Conservation (phyloP, 305 asterid genomes). For the Euphrasia arctica region DNA sequence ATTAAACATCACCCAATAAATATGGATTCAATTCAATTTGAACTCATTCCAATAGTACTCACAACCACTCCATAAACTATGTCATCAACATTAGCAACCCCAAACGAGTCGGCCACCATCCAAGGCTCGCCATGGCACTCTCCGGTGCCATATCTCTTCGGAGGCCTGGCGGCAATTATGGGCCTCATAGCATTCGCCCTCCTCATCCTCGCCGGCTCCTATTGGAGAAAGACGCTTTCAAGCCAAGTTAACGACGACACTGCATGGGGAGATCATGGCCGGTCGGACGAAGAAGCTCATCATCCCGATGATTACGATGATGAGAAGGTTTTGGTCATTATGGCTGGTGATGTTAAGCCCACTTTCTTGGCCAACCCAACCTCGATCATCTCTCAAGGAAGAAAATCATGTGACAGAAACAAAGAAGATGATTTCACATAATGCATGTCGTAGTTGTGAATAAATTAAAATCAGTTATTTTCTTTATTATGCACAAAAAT, state of each 20-base stretch:
- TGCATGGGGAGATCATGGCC: constrained; percentile 9
- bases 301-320: constrained; percentile 24
- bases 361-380: constrained; percentile 39
- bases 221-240: constrained; percentile 41
- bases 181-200: constrained; percentile 42
- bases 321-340: constrained; percentile 38
- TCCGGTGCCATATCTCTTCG: constrained; percentile 42
- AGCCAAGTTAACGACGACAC: constrained; percentile 20
- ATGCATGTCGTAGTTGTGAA: not conserved
- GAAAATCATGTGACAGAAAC: too few species aligned
- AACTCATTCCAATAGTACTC: not conserved
- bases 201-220: constrained; percentile 40
- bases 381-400: constrained; percentile 6
- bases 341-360: constrained; percentile 44
- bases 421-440: too few species aligned
- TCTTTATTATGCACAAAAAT: too few species aligned
- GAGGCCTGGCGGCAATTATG: constrained; percentile 40
- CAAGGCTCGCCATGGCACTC: constrained; percentile 38
- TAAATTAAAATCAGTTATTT: too few species aligned
- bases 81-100: constrained; percentile 15
- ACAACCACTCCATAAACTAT: constrained; percentile 2
- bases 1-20: not conserved
- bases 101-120: constrained; percentile 17
- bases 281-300: not conserved
- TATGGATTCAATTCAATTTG: too few species aligned